Percentiles rank a stretch among this genome's conserved stretches.
These are phyloP conservation scores for Mycena metata DNA, from an alignment of 768 basidiomycete species.

Conservation along the genomic window DNA sequence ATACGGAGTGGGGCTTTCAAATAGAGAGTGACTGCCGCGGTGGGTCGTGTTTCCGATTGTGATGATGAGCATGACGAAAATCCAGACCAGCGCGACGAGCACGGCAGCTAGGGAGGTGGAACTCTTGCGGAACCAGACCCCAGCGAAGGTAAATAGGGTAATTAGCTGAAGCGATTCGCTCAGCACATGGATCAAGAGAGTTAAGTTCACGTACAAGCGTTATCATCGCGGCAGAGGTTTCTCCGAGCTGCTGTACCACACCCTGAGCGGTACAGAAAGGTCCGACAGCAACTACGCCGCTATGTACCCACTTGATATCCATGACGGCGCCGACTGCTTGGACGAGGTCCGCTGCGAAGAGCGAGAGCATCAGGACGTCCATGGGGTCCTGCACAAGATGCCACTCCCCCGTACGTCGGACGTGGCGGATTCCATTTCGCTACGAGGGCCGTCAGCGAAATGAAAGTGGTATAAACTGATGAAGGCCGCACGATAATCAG, in stretches of 20 bases:
- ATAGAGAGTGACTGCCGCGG: conserved; percentile 31
- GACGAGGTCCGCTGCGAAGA: conserved; percentile 50
- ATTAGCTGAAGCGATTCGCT: conserved; percentile 47
- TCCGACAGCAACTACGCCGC: conserved; percentile 50
- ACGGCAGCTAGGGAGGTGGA: conserved; percentile 44
- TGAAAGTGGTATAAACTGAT: too few species aligned
- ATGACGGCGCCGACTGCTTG: conserved; percentile 55
- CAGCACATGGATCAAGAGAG: neutral
- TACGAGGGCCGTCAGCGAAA: conserved; percentile 13
- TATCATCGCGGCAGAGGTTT: conserved; percentile 56
- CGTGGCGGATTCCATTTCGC: conserved; percentile 47
- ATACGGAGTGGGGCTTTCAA: conserved; percentile 54
- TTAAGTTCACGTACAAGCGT: conserved; percentile 51
- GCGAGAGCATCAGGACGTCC: conserved; percentile 55
- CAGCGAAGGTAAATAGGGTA: conserved; percentile 57
- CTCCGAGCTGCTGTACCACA: conserved; percentile 56
- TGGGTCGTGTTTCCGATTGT: conserved; percentile 46
- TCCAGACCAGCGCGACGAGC: conserved; percentile 50
- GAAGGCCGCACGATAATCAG: conserved; percentile 47
- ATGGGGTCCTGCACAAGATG: conserved; percentile 51
- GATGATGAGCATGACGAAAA: conserved; percentile 51
- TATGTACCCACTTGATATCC: conserved; percentile 52
- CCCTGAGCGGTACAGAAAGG: conserved; percentile 56
- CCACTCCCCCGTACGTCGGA: conserved; percentile 40
- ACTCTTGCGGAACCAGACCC: conserved; percentile 52